Percentiles rank a stretch among this genome's conserved stretches.
phyloP scores from a whole-genome alignment of 2,329 filamentous ascomycete species.

The Nemania abortiva region DNA sequence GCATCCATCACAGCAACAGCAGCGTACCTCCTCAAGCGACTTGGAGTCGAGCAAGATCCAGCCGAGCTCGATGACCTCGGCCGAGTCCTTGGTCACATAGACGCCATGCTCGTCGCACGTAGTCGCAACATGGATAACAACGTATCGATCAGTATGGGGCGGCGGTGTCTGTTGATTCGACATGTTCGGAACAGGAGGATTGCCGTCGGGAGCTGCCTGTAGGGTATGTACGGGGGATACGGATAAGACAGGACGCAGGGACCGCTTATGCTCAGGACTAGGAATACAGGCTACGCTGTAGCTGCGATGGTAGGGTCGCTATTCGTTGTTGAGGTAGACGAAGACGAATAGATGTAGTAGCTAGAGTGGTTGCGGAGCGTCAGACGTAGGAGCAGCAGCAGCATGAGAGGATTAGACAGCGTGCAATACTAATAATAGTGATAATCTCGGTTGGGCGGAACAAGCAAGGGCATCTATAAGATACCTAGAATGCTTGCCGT shows the following conservation, averaged over 20 bases:
- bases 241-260: conserved; percentile 28
- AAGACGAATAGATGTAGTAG: conserved; percentile 25
- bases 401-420: conserved; percentile 8
- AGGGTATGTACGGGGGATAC: conserved; percentile 25
- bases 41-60: conserved; percentile 97
- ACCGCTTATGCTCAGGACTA: conserved; percentile 15
- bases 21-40: conserved; percentile 87
- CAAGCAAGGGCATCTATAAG: conserved; percentile 24
- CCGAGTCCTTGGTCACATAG: conserved; percentile 99
- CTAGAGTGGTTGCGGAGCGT: conserved; percentile 25
- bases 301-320: neutral
- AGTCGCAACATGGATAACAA: conserved; percentile 97
- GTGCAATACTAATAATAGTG: neutral
- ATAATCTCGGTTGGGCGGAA: conserved; percentile 22
- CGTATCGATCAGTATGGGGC: conserved; percentile 90
- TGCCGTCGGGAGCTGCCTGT: conserved; percentile 31
- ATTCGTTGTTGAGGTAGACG: conserved; percentile 19
- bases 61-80: conserved; percentile 98
- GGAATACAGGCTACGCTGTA: conserved; percentile 18
- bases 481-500: conserved; percentile 22
- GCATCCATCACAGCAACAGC: neutral
- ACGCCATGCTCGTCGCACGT: conserved; percentile 99
- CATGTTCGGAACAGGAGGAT: conserved; percentile 52
- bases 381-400: conserved; percentile 21
- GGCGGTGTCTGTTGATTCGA: conserved; percentile 65